Conservation (phyloP, 2,329 filamentous ascomycete species). For the Sporothrix humicola region DNA sequence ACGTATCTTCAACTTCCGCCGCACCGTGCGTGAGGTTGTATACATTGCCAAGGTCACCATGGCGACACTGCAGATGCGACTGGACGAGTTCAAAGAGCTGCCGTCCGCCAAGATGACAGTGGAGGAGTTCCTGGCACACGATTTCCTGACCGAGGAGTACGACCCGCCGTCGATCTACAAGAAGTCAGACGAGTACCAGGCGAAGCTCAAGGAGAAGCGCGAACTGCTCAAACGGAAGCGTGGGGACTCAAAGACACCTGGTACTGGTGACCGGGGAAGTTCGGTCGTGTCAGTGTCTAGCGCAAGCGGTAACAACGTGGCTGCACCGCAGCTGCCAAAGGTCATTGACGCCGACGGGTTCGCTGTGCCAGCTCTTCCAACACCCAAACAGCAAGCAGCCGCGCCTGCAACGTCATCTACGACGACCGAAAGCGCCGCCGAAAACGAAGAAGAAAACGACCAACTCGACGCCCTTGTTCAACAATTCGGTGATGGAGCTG, state of each 20-base stretch:
- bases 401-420: background rate
- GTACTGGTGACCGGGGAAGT: slow-evolving; percentile 30
- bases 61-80: slow-evolving; percentile 85
- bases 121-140: slow-evolving; percentile 76
- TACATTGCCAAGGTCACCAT: slow-evolving; percentile 98
- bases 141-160: slow-evolving; percentile 55
- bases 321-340: background rate
- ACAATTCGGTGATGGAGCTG: slow-evolving; percentile 52
- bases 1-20: slow-evolving; percentile 96
- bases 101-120: slow-evolving; percentile 85
- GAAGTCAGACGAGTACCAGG: slow-evolving; percentile 64
- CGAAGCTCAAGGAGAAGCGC: slow-evolving; percentile 57
- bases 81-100: slow-evolving; percentile 90
- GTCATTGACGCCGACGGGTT: slow-evolving; percentile 69
- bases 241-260: slow-evolving; percentile 30
- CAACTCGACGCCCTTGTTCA: slow-evolving; percentile 51
- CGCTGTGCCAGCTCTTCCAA: slow-evolving; percentile 62
- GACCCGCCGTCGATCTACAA: slow-evolving; percentile 85
- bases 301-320: background rate
- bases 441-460: slow-evolving; percentile 39
- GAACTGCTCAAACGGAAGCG: slow-evolving; percentile 55
- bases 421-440: slow-evolving; percentile 15
- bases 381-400: slow-evolving; percentile 33
- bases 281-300: slow-evolving; percentile 17
- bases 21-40: slow-evolving; percentile 92